Evolutionary conservation across 495 filamentous ascomycete species (phyloP).

Genomic region (Entonaema liquescens): DNA sequence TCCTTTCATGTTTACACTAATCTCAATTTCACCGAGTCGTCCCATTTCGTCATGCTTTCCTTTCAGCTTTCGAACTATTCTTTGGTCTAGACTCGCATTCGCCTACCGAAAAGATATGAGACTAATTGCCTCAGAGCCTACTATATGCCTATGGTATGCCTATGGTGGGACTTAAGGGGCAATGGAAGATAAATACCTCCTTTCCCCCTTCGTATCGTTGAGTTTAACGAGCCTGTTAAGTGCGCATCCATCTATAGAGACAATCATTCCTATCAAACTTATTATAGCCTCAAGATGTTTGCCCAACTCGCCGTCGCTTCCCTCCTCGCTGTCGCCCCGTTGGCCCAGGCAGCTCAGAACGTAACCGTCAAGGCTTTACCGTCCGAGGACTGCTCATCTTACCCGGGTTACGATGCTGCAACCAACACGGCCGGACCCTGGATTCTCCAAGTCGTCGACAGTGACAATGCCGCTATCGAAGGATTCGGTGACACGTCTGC

Average conservation of each 20-base stretch:
- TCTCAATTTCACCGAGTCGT: constrained; percentile 27
- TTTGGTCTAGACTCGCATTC: constrained; percentile 17
- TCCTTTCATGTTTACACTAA: constrained; percentile 4
- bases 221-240: not conserved
- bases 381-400: constrained; percentile 41
- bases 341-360: constrained; percentile 34
- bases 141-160: not conserved
- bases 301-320: constrained; percentile 29
- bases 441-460: constrained; percentile 38
- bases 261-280: not conserved
- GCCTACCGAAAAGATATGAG: not conserved
- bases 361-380: constrained; percentile 40
- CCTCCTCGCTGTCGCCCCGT: constrained; percentile 33
- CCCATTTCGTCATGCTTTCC: constrained; percentile 11
- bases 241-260: not conserved
- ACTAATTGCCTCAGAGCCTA: not conserved
- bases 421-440: constrained; percentile 45
- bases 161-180: not conserved
- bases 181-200: not conserved
- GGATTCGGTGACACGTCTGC: constrained; percentile 41
- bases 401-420: constrained; percentile 41
- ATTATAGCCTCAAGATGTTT: constrained; percentile 19
- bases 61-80: not conserved
- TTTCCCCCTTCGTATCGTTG: not conserved
- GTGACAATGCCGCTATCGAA: constrained; percentile 45